These are phyloP conservation scores for Bruguiera parviflora DNA, from an alignment of 345 rosid species.

Conservation along the genomic window DNA sequence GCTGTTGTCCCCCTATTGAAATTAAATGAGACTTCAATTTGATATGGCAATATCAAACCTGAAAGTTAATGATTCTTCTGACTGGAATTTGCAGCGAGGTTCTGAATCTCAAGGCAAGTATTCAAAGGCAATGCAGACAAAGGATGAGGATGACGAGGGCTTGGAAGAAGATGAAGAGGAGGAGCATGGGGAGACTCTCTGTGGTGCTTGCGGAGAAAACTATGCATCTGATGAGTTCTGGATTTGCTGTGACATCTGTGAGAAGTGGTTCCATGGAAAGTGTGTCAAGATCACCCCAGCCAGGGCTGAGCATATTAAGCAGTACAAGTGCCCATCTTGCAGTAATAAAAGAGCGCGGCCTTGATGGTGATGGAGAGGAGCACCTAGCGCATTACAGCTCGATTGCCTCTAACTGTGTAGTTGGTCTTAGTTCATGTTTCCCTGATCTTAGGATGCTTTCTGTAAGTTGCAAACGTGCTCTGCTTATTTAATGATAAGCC, in stretches of 20 bases:
- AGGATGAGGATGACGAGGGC: constrained; percentile 22
- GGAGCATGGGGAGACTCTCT: constrained; percentile 26
- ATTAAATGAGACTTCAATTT: no score
- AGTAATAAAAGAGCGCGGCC: constrained; percentile 28
- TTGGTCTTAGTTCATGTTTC: constrained; percentile 35
- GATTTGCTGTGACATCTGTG: constrained; percentile 27
- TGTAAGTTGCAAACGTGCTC: constrained; percentile 28
- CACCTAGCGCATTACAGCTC: constrained; percentile 8
- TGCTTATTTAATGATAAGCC: constrained; percentile 22
- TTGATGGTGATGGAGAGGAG: constrained; percentile 2
- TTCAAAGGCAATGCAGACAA: constrained; percentile 14
- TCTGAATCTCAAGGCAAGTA: constrained; percentile 17
- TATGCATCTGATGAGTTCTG: constrained; percentile 30
- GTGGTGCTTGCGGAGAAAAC: constrained; percentile 27
- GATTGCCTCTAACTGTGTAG: constrained; percentile 48
- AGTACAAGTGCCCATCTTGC: constrained; percentile 29
- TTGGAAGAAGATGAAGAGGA: constrained; percentile 23
- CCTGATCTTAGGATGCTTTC: constrained; percentile 28
- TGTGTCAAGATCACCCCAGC: constrained; percentile 30
- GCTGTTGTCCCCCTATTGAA: no score
- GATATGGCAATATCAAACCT: neutral
- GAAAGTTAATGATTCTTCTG: neutral
- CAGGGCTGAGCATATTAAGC: constrained; percentile 31
- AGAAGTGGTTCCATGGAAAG: constrained; percentile 30
- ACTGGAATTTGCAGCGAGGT: constrained; percentile 12